phyloP scores from a whole-genome alignment of 805 yeast genomes.

The Brettanomyces bruxellensis region DNA sequence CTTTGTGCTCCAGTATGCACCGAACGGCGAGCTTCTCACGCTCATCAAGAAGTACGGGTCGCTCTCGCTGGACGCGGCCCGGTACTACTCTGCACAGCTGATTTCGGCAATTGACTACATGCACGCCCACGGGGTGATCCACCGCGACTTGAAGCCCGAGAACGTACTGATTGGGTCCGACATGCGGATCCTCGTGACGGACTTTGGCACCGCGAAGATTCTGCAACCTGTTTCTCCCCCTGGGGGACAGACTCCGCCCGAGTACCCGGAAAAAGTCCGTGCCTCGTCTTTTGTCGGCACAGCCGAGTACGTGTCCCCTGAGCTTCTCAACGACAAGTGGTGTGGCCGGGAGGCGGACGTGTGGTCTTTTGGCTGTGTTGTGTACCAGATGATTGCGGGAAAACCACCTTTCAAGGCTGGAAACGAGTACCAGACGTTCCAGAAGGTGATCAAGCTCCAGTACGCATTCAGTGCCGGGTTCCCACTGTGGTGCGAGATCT shows the following conservation, averaged over 20 bases:
- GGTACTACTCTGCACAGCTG: constrained; percentile 65
- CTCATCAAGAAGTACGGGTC: constrained; percentile 64
- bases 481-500: constrained; percentile 61
- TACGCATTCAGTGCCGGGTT: constrained; percentile 82
- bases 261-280: constrained; percentile 47
- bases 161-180: constrained; percentile 59
- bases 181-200: constrained; percentile 61
- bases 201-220: constrained; percentile 77
- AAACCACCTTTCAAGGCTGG: constrained; percentile 78
- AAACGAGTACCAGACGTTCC: constrained; percentile 74
- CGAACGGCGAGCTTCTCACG: constrained; percentile 67
- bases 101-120: constrained; percentile 64
- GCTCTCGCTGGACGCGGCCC: constrained; percentile 57
- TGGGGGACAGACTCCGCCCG: background rate
- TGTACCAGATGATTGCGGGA: constrained; percentile 57
- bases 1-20: constrained; percentile 70
- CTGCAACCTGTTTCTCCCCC: constrained; percentile 41
- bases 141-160: constrained; percentile 79
- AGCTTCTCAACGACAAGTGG: constrained; percentile 61
- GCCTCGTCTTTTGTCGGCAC: constrained; percentile 83
- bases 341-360: constrained; percentile 53
- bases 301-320: constrained; percentile 80
- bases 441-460: constrained; percentile 70
- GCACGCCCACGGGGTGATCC: constrained; percentile 70
- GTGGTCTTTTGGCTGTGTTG: constrained; percentile 55